phyloP scores from a whole-genome alignment of 208 protist species.

The Willaertia magna region DNA sequence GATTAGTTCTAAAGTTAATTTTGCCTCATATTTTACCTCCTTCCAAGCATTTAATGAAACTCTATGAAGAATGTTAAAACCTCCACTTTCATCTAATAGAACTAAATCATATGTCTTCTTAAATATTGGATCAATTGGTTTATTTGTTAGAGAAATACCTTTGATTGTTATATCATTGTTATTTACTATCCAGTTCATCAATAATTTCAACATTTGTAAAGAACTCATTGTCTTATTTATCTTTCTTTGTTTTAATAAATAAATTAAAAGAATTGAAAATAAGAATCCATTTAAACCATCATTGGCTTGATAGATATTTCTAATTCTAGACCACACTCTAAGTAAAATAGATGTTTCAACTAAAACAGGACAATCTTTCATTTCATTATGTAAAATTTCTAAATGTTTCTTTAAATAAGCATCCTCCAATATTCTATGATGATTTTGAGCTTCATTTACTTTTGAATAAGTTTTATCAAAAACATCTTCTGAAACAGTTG shows the following conservation, averaged over 20 bases:
- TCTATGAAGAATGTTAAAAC: not conserved
- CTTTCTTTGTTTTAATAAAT: not conserved
- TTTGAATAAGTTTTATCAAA: not conserved
- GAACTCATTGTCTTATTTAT: not conserved
- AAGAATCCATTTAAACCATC: constrained; percentile 4
- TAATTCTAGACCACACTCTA: not conserved
- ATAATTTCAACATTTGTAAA: not conserved
- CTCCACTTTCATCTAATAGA: not conserved
- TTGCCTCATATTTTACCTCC: not conserved
- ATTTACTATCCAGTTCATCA: not conserved
- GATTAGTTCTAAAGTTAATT: not conserved
- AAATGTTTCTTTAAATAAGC: not conserved
- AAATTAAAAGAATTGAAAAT: not conserved
- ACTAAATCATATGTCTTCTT: not conserved
- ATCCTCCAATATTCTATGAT: not conserved
- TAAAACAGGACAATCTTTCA: constrained; percentile 1
- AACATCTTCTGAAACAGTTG: not conserved
- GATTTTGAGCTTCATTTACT: not conserved
- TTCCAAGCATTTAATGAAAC: not conserved
- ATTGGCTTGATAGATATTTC: not conserved
- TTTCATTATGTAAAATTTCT: not conserved
- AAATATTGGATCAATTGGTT: not conserved
- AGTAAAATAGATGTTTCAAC: not conserved
- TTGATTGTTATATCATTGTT: not conserved
- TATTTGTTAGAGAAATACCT: not conserved